Conservation (phyloP, 495 filamentous ascomycete genomes). For the Neurospora sublineolata region DNA sequence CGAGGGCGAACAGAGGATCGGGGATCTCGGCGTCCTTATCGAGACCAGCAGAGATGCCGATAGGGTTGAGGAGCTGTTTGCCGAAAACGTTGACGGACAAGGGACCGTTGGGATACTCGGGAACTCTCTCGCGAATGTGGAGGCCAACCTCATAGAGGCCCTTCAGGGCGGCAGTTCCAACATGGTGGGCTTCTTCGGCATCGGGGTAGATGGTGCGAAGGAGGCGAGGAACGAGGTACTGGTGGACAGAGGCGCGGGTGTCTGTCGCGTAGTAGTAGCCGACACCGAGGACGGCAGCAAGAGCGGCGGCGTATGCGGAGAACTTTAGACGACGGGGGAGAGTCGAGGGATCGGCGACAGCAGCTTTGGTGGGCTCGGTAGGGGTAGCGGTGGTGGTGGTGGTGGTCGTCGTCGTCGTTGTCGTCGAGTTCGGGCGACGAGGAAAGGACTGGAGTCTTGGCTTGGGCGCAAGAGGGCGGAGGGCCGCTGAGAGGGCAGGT, state of each 20-base stretch:
- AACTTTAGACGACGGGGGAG: conserved; percentile 31
- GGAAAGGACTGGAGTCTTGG: conserved; percentile 6
- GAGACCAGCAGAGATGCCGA: conserved; percentile 84
- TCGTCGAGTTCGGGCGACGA: conserved; percentile 28
- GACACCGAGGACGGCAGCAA: conserved; percentile 25
- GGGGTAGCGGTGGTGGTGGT: conserved; percentile 18
- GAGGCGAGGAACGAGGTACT: conserved; percentile 63
- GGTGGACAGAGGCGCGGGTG: conserved; percentile 76
- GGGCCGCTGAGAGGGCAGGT: conserved; percentile 17
- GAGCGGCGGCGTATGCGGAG: conserved; percentile 42
- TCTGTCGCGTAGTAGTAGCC: conserved; percentile 78
- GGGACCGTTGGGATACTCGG: conserved; percentile 10
- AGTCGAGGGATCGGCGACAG: neutral
- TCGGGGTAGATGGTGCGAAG: conserved; percentile 64
- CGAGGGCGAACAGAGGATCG: conserved; percentile 67
- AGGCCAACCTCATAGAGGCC: conserved; percentile 52
- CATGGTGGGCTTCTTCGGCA: conserved; percentile 83
- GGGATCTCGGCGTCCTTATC: conserved; percentile 90
- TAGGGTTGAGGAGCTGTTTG: conserved; percentile 64
- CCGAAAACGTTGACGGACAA: conserved; percentile 59
- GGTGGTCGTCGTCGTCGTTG: conserved; percentile 13
- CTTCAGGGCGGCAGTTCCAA: conserved; percentile 57
- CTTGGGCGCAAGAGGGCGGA: conserved; percentile 16
- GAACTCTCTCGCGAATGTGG: conserved; percentile 61
- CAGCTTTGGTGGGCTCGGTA: neutral